Base-by-base conservation (phyloP, 768 basidiomycete genomes). In the Phaeotremella skinneri region DNA sequence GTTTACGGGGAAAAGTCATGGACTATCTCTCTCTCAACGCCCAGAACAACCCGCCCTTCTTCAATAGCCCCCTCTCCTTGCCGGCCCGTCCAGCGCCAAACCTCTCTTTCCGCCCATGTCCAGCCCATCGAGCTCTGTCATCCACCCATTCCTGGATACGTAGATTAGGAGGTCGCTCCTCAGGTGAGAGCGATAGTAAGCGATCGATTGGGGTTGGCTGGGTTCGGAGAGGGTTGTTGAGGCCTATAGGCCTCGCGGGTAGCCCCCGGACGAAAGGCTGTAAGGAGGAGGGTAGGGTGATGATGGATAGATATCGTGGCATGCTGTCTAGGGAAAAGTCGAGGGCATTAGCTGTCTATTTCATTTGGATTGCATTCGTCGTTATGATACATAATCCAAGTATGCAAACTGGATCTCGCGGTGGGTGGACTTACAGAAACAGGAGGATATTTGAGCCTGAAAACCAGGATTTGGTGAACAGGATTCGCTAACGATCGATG, bases 41-140 rank as follows among this genome's bases (percentile, higher is more conserved):
- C 63, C 61, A 67, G 58, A 60, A 64, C 42, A 72, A 56, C 4
- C 70, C 70, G 17, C 63, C 58, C 55, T 55, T 62, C 23, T 56
- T 62, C 56, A 68, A 62, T 21, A 55, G 57, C 20, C 61, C 37
- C 42, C 57, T 54, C 39, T 61, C 53, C 1, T 48, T 47, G 9
- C 63, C 62, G 34, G 57, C 29, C 29, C 51, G 62, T 52, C 58
- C 50, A 51, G 45, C 64, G 37, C 51, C 70, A 34, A 50, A 42
- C 48, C 31, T 58, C 39, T 60, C 63, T 29, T 56, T 56, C 27
- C 56, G 49, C 1, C 32, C 43, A 1, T 63, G 25, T 20, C 68
- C 63, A n/a, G 30, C 54, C 66, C 66, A 67, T 29, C 65, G 20
- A 14, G 62, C 57, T 32, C 64, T 30, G 25, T 65, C 62, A 48